Base-by-base conservation (phyloP, 768 basidiomycete species). In the Termitomyces titanicus region DNA sequence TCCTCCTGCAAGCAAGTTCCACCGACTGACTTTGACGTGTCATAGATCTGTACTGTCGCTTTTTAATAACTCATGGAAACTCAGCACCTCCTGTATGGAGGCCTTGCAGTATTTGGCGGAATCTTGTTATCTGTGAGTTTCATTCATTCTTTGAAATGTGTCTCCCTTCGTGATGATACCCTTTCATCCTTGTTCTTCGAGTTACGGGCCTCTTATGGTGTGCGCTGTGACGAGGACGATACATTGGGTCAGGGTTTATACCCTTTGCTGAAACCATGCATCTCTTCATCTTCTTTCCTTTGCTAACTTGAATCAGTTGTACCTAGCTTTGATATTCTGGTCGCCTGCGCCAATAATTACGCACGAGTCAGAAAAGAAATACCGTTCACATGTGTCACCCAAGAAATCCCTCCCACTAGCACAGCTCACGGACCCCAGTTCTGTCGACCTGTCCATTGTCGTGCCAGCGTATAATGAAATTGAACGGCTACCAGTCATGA, bases 181-280 rank as follows among this genome's bases (percentile, higher is more conserved):
- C 54, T 69, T 81, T 89, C 90, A 92, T 92, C 89, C 89, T 92
- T 92, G 89, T 92, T 92, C 89, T 92, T 88, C 76, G 90, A 92
- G 86, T 76, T 66, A 63, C 72, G 84, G 85, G 89, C 77, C 71
- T 60, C 72, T 63, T 48, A 62, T 59, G 64, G 56, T 68, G 67
- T 66, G 79, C 88, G 89, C 80, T 76, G 74, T 66, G 74, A 73
- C 78, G 70, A 79, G 62, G 89, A 88, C 84, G 89, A 88, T 65
- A 76, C 56, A 55, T 54, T 64, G 75, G 86, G 81, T 80, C 75
- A 70, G 76, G 79, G 72, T 65, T 59, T 55, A 55, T 57, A 61
- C 70, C 73, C 72, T 69, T 68, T 61, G 70, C 74, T 75, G 81
- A 74, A 57, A 56, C 27, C 51, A 39, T 57, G 42, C 15, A n/a